Evolutionary conservation across 1,139 yeast genomes (phyloP), one percentile per base, ranked within the genome.

Genomic region (Kodamaea sp.): DNA sequence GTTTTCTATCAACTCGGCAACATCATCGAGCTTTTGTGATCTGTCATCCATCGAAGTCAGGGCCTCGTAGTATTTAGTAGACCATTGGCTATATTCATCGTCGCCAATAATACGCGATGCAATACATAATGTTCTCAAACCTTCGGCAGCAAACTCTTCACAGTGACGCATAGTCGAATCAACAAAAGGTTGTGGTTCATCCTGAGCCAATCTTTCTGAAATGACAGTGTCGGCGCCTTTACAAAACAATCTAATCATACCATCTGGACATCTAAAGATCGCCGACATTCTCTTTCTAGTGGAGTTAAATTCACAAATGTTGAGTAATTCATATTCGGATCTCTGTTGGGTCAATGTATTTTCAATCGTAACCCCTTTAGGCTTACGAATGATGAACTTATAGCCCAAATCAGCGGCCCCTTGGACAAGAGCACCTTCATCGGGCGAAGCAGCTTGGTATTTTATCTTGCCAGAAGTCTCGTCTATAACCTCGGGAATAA

Each of bases 181-280:
- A 3, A 85, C 84, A 62, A 82, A 89, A 9, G 89, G 90, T 51
- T 86, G 90, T 23, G 75, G 65, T 34, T 81, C 90, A 20, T 70
- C 73, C 34, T 60, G 54, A 0, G 83, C 75, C 34, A 92, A 69
- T 50, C 98, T 76, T 57, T 90, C 97, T 50, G 90, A 66, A 41
- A 94, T 89, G 1, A 92, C 98, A 7, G 96, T 88, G 60, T 94
- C 99, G 3, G 99, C 99, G 55, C 99, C 99, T 62, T 94, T 94
- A 60, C 96, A 89, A 57, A 87, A 89, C 36, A 94, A 66, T 44
- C 95, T 74, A 33, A 94, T 87, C 15, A 82, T 73, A 1, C 97
- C 97, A 68, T 94, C 98, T 0, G 98, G 97, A 51, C 95, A 84
- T 55, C 95, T 74, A 62, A 89, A 86, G 37, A 92, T 81, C 0